Conservation (phyloP, 2,329 filamentous ascomycete genomes). For the Teratosphaeria nubilosa region DNA sequence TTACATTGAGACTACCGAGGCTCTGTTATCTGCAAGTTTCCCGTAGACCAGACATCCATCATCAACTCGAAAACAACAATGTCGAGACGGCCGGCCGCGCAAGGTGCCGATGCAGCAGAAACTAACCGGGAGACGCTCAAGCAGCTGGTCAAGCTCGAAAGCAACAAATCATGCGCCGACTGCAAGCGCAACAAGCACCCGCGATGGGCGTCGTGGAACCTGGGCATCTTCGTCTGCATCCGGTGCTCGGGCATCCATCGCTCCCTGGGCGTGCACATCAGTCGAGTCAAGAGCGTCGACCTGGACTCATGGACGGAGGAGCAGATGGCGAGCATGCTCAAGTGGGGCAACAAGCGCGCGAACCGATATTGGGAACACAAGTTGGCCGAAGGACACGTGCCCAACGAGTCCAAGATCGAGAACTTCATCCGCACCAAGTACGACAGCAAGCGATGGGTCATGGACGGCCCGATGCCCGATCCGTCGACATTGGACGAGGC, state of each 20-base stretch:
- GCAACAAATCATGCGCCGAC: conserved; percentile 94
- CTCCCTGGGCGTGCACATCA: conserved; percentile 98
- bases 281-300: conserved; percentile 94
- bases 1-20: too few species aligned
- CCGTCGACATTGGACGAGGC: conserved; percentile 72
- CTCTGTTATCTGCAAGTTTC: too few species aligned
- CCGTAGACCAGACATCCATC: too few species aligned
- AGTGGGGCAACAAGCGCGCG: conserved; percentile 90
- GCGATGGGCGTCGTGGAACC: conserved; percentile 98
- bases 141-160: conserved; percentile 83
- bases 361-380: conserved; percentile 99
- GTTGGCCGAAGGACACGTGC: conserved; percentile 78
- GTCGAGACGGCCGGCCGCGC: conserved; percentile 65
- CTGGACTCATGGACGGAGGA: conserved; percentile 98
- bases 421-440: conserved; percentile 99
- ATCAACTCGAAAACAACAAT: conserved; percentile 35
- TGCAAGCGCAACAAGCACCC: conserved; percentile 99
- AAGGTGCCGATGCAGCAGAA: conserved; percentile 68
- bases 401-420: conserved; percentile 96
- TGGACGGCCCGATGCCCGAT: conserved; percentile 91
- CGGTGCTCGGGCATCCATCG: conserved; percentile 93
- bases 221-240: conserved; percentile 96
- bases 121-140: conserved; percentile 93
- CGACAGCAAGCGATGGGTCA: conserved; percentile 97
- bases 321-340: conserved; percentile 84